Base-by-base conservation (phyloP, 495 filamentous ascomycete genomes). In the Saxophila tyrrhenica region DNA sequence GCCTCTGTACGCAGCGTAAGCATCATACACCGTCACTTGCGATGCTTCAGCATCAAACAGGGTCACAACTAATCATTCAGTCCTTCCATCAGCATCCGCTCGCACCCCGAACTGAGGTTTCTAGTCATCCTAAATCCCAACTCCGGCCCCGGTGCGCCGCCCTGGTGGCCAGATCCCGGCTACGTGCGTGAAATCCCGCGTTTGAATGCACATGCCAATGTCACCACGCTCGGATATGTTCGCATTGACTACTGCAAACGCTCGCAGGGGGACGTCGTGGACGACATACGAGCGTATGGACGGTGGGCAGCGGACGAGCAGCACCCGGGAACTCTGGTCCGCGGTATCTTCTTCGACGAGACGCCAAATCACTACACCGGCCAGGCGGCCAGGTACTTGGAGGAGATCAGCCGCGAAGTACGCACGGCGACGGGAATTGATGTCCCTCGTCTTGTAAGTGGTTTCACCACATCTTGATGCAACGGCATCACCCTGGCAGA, bases 71-170 rank as follows among this genome's bases (percentile, higher is more conserved):
- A n/a, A n/a, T n/a, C n/a, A n/a, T n/a, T n/a, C n/a, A n/a, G n/a
- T n/a, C n/a, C n/a, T n/a, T n/a, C n/a, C n/a, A 3, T n/a, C 41
- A 44, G 41, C 41, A 44, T 44, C 17, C 41, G 41, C 19, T 44
- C 41, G 3, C 20, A 78, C 58, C 73, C 75, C 13, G 39, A 69
- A 48, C 62, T 76, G 51, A 69, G 71, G 54, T 81, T 80, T 61
- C 67, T 71, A 8, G 68, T 79, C 35, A 69, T 81, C 52, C 67
- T 80, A 60, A 81, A 81, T 55, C 78, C 78, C 24, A 64, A 68
- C 46, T 78, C 69, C 48, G 78, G 78, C 1, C 78, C 78, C 13
- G 78, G 78, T 44, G 41, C 41, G 20, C 17, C 17, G 15, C 55
- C 64, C 48, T 39, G 67, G 9, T 46, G 69, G 35, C 77, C 78